Evolutionary conservation across 768 basidiomycete species (phyloP), one percentile per base, ranked within the genome.

Genomic region (Sarcomyxa edulis): DNA sequence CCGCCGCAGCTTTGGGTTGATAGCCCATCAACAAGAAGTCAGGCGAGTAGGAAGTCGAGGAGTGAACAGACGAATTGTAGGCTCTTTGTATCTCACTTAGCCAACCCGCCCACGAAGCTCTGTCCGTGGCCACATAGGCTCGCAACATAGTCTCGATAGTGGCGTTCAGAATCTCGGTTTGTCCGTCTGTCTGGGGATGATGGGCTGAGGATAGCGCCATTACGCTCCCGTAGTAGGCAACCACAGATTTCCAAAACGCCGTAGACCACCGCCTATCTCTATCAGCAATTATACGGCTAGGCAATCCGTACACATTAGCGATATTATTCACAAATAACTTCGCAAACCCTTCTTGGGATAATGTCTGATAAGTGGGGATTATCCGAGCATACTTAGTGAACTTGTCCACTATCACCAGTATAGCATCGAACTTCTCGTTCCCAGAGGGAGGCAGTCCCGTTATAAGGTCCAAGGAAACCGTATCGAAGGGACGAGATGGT

Each of bases 11-110:
- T 15, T 36, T 18, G 0, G 60, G 58, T 10, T 49, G 18, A 20
- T 52, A 64, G 0, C 64, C 61, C 22, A 56, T 18, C 12, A 64
- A 46, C 0, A 62, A 38, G 31, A 51, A 55, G 25, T 55, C 46
- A 0, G 60, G 65, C 0, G 55, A 32, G n/a, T 48, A 35, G 0
- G 40, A 40, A 1, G 60, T 64, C 1, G 58, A 53, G 0, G 50
- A 42, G 35, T 58, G 53, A 0, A 47, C 30, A 4, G 52, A 38
- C n/a, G 50, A 50, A 30, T 65, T 66, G 43, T 62, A 63, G 0
- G 62, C 52, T 27, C 54, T 56, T 2, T 51, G 48, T 1, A 62
- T 28, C 2, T 46, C 43, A 15, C 48, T 42, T 0, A 65, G 32
- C 47, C 53, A 56, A 0, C 42, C 15, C 0, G 55, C 26, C 62